phyloP scores from a whole-genome alignment of 2,329 filamentous ascomycete genomes.

The Cordyceps militaris region DNA sequence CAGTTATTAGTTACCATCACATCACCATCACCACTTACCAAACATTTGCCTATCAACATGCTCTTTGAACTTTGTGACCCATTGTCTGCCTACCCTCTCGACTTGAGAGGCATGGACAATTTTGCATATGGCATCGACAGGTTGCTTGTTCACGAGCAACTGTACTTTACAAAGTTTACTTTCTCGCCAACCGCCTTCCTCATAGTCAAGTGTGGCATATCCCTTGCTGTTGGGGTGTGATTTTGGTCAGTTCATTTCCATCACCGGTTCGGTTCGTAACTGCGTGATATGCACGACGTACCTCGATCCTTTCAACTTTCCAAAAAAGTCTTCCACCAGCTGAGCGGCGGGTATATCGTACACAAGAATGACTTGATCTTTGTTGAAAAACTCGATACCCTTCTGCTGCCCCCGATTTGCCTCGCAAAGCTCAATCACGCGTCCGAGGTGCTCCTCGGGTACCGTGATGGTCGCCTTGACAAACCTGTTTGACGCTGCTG shows the following conservation, averaged over 20 bases:
- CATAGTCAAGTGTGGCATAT: constrained; percentile 93
- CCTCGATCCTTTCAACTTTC: constrained; percentile 86
- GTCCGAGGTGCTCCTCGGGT: constrained; percentile 88
- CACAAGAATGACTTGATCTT: constrained; percentile 87
- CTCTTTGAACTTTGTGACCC: constrained; percentile 95
- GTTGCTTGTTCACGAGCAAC: constrained; percentile 83
- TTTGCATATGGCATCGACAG: constrained; percentile 90
- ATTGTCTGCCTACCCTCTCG: constrained; percentile 71
- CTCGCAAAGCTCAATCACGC: constrained; percentile 93
- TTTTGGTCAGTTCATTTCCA: not conserved
- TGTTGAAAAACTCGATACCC: constrained; percentile 83
- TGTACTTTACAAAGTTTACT: constrained; percentile 84
- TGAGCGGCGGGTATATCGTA: constrained; percentile 85
- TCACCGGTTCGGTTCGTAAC: too few species aligned
- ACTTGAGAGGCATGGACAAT: constrained; percentile 79
- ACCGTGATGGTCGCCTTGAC: constrained; percentile 81
- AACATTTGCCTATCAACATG: constrained; percentile 97
- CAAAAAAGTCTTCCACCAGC: constrained; percentile 94
- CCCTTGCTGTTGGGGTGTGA: constrained; percentile 52
- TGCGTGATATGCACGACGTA: constrained; percentile 21
- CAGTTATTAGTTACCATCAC: not conserved
- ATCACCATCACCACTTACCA: constrained; percentile 27
- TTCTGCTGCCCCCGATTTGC: constrained; percentile 80
- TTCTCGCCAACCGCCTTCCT: constrained; percentile 81
- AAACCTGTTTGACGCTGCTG: constrained; percentile 34